Evolutionary conservation across 352 stramenopile genomes (phyloP), one percentile per base, ranked within the genome.

Genomic region (Phytopythium cucurbitacearum): DNA sequence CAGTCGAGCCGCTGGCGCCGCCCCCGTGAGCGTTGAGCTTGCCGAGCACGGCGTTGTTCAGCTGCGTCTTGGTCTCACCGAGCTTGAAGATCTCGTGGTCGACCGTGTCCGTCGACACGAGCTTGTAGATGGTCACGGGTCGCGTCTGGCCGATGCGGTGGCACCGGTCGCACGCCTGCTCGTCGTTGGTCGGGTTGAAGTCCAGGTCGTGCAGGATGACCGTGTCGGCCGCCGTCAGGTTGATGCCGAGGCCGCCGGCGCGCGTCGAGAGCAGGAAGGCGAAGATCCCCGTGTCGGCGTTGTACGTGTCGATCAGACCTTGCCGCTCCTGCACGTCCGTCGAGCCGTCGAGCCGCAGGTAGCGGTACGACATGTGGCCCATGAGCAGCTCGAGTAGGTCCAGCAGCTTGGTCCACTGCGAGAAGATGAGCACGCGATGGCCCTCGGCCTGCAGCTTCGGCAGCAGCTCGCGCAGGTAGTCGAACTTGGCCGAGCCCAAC

Each of bases 211-310:
- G 85, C 37, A 95, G 58, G 53, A 95, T 92, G n/a, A 95, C 86
- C 0, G 82, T 93, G 60, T 94, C 85, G 15, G 94, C 93, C 10
- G 88, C 85, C 9, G 94, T 97, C 42, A 99, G 71, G 71, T 99
- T 99, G 66, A 99, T 99, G 53, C 97, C 97, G 10, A 99, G 82
- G 1, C 97, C 97, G 53, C 97, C 97, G 2, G 97, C 97, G 34
- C 97, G 83, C 5, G 97, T 99, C 42, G 89, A 98, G 4, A 99
- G 65, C 40, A 99, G 73, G 63, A 99, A 99, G 7, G 98, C 88
- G 65, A 99, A 98, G 40, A 98, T 92, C 13, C 68, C 67, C 40
- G 83, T 87, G 60, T 97, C 95, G 65, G 97, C 57, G 52, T 91
- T 93, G 69, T 89, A 95, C 32, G 73, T 77, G 49, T 95, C 86